Percentiles rank a stretch among this genome's conserved stretches.
phyloP scores from a whole-genome alignment of 1,284 basidiomycete genomes.

The Phellinidium pouzarii region DNA sequence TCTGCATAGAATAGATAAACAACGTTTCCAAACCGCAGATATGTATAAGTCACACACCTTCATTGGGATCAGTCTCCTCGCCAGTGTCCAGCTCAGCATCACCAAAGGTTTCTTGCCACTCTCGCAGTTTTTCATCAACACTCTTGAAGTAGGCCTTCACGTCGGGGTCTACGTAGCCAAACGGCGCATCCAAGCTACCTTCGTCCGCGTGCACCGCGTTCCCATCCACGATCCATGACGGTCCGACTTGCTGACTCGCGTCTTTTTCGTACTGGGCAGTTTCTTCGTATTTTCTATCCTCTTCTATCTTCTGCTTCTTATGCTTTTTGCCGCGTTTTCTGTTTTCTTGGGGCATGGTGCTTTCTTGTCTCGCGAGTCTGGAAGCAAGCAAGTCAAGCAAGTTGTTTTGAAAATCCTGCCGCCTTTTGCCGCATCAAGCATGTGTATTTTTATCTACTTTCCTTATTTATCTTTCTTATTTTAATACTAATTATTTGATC shows the following conservation, averaged over 20 bases:
- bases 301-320: conserved; percentile 43
- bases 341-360: conserved; percentile 63
- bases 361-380: no score
- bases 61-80: conserved; percentile 59
- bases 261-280: conserved; percentile 19
- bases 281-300: conserved; percentile 18
- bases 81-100: conserved; percentile 32
- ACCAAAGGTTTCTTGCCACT: conserved; percentile 63
- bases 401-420: no score
- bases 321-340: conserved; percentile 73
- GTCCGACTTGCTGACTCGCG: conserved; percentile 31
- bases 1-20: conserved; percentile 41
- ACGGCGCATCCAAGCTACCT: conserved; percentile 66
- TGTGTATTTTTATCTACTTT: no score
- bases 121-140: conserved; percentile 78
- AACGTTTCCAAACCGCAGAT: no score
- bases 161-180: conserved; percentile 82
- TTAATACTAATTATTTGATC: no score
- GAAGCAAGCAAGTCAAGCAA: no score
- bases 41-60: conserved; percentile 55
- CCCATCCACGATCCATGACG: conserved; percentile 61
- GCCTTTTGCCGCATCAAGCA: no score
- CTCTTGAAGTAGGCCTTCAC: conserved; percentile 88
- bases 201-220: conserved; percentile 21
- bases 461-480: no score